Evolutionary conservation across 2,329 filamentous ascomycete genomes (phyloP), one percentile per base, ranked within the genome.

Genomic region (Anthostomella pinea): DNA sequence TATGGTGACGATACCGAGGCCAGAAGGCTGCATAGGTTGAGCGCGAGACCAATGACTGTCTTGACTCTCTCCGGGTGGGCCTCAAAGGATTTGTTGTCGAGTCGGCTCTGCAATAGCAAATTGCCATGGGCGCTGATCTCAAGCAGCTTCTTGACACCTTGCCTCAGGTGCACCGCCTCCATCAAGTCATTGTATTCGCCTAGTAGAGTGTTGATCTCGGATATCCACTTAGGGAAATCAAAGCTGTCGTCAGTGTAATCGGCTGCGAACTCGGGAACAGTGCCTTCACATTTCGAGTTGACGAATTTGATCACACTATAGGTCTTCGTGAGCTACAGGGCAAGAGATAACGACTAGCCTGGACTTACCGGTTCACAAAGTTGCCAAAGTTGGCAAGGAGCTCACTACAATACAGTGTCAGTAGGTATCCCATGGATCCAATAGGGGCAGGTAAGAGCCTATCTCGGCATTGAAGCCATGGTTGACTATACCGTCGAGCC

Each of bases 271-370:
- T 82, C 79, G 10, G 87, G 85, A 8, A 91, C 72, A 18, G 79
- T 69, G 36, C 79, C 77, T 41, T 81, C 79, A 59, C 86, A 85
- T 62, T 87, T 89, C 53, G 83, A 73, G 64, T 87, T 81, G 62
- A 83, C 75, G 58, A 87, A 85, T 66, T 88, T 88, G 64, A 87
- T 70, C 18, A 85, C 71, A 36, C 83, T 27, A 14, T 8, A 8
- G 21, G 11, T 8, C 11, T 11, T 23, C 11, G 21, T 23, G 7
- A 23, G 11, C 11, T 8, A 27, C 6, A 27, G 8, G 25, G 8
- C 8, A 11, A 11, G 14, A 27, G 25, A 8, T 7, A 14, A 23
- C 8, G 7, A 7, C 21, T 7, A 8, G 21, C 7, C 11, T 8
- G 8, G 14, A 27, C 25, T 27, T 14, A 27, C 18, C 29, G 75